Conservation (phyloP, 1,139 yeast species). For the Kodamaea derodonti region DNA sequence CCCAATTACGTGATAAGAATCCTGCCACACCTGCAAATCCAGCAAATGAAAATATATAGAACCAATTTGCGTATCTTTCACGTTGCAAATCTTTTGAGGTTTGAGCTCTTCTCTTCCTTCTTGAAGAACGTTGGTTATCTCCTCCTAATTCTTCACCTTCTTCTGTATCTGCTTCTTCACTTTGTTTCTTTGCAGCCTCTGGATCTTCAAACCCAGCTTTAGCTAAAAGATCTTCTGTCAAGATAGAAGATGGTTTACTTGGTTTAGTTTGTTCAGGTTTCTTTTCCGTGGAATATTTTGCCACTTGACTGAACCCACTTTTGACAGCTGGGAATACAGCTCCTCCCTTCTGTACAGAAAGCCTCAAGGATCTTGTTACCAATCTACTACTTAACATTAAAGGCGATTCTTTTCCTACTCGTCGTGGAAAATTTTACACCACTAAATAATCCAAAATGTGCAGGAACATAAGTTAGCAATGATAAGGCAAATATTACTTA, state of each 20-base stretch:
- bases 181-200: slow-evolving; percentile 10
- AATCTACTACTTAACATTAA: slow-evolving; percentile 2
- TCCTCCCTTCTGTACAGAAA: background rate
- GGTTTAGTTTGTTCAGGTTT: slow-evolving; percentile 17
- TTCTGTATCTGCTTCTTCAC: slow-evolving; percentile 7
- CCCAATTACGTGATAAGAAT: slow-evolving; percentile 86
- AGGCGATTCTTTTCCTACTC: no score
- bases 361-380: background rate
- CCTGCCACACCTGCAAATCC: slow-evolving; percentile 62
- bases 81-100: slow-evolving; percentile 58
- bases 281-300: slow-evolving; percentile 22
- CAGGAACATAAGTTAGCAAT: background rate
- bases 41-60: slow-evolving; percentile 61
- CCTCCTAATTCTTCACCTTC: slow-evolving; percentile 14
- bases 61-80: slow-evolving; percentile 66
- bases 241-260: slow-evolving; percentile 49
- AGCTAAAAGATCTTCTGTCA: slow-evolving; percentile 77
- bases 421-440: slow-evolving; percentile 2
- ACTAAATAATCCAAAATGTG: background rate
- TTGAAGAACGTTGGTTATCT: slow-evolving; percentile 12
- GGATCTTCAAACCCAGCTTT: slow-evolving; percentile 73
- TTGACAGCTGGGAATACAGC: no score
- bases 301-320: slow-evolving; percentile 1
- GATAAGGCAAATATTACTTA: no score
- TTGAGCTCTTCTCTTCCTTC: slow-evolving; percentile 53